Conservation (phyloP, 2,329 filamentous ascomycete genomes). For the Akanthomyces lecanii region DNA sequence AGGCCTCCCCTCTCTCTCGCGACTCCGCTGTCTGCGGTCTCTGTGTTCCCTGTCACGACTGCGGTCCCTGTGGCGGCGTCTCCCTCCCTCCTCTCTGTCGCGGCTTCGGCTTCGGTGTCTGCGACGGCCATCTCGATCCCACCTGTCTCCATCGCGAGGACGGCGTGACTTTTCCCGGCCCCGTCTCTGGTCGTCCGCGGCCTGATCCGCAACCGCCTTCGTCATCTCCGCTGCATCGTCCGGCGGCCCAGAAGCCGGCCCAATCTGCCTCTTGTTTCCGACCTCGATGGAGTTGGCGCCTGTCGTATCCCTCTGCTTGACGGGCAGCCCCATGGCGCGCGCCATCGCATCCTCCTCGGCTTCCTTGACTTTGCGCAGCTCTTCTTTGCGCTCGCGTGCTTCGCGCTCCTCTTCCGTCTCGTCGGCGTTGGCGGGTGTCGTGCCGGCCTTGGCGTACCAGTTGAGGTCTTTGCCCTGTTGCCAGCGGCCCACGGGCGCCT, state of each 20-base stretch:
- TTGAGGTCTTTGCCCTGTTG: conserved; percentile 67
- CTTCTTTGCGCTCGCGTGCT: conserved; percentile 64
- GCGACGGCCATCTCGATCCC: conserved; percentile 32
- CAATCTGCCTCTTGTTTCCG: conserved; percentile 36
- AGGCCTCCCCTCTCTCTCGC: conserved; percentile 24
- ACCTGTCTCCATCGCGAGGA: conserved; percentile 29
- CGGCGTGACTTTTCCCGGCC: conserved; percentile 29
- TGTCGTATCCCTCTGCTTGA: conserved; percentile 55
- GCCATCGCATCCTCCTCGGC: conserved; percentile 90
- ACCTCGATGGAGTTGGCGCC: conserved; percentile 68
- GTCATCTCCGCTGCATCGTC: conserved; percentile 22
- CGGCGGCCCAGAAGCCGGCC: conserved; percentile 23
- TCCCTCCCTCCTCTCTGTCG: conserved; percentile 21
- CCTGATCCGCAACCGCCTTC: background rate
- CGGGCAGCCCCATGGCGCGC: conserved; percentile 73
- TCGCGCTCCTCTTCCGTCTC: conserved; percentile 57
- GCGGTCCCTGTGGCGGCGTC: conserved; percentile 10
- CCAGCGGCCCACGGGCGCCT: conserved; percentile 90
- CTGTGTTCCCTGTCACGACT: conserved; percentile 23
- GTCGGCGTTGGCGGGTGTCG: conserved; percentile 42
- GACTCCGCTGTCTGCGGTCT: conserved; percentile 19
- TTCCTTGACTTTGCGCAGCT: conserved; percentile 79
- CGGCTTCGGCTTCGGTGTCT: conserved; percentile 30
- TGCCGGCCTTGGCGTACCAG: conserved; percentile 60
- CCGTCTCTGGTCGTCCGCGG: conserved; percentile 17